Evolutionary conservation across 2,329 filamentous ascomycete genomes (phyloP).

Genomic region (Sporothrix protearum): DNA sequence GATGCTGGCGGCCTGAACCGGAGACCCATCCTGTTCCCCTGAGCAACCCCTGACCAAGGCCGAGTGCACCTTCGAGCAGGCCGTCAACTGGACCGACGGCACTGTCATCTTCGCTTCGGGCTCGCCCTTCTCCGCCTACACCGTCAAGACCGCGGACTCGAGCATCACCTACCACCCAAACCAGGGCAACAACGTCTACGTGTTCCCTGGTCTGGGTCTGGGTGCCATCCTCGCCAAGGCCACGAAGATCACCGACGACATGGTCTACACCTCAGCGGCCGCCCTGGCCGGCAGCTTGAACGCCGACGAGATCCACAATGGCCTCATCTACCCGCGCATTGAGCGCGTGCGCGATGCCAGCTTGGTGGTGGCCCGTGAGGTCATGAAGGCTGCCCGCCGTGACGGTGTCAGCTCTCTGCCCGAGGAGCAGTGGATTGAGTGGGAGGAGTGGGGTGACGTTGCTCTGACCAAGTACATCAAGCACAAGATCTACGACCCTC

Average conservation of each 20-base stretch:
- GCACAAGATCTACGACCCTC: conserved; percentile 60
- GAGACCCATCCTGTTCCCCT: conserved; percentile 88
- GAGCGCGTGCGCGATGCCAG: conserved; percentile 88
- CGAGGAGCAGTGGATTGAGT: conserved; percentile 68
- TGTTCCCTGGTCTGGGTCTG: conserved; percentile 94
- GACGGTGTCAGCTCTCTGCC: conserved; percentile 69
- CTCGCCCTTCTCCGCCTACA: conserved; percentile 78
- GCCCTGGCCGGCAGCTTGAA: conserved; percentile 76
- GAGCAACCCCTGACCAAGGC: conserved; percentile 93
- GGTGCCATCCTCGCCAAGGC: conserved; percentile 90
- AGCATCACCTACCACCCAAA: conserved; percentile 69
- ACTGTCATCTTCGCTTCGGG: conserved; percentile 91
- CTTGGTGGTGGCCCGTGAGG: conserved; percentile 79
- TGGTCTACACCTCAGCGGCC: conserved; percentile 93
- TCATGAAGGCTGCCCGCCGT: conserved; percentile 85
- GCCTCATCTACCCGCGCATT: conserved; percentile 87
- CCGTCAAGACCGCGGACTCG: conserved; percentile 58
- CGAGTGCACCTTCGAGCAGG: conserved; percentile 95
- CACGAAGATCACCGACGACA: conserved; percentile 80
- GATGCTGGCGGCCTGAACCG: conserved; percentile 65
- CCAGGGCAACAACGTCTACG: conserved; percentile 84
- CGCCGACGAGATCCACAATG: conserved; percentile 73
- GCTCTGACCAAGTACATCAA: conserved; percentile 59
- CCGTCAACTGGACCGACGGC: conserved; percentile 85
- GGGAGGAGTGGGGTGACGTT: conserved; percentile 68